These are phyloP conservation scores for Beauveria pseudobassiana DNA, from an alignment of 2,329 filamentous ascomycete species.

Conservation along the genomic window DNA sequence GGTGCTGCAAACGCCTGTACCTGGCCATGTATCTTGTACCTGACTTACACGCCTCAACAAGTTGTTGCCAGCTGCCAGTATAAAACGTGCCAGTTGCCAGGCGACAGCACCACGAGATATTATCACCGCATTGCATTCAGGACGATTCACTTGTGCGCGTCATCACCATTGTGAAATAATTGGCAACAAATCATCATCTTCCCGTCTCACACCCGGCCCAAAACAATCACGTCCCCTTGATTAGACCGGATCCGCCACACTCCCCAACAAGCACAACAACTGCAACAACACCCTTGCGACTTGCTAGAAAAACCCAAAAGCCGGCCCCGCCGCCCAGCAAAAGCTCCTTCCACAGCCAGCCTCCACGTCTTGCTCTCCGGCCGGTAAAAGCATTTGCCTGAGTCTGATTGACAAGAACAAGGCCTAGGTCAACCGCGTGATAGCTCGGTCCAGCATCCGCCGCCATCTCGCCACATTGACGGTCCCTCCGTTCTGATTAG, in stretches of 20 bases:
- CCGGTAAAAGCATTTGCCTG: background rate
- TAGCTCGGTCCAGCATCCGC: constrained; percentile 3
- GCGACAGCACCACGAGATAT: background rate
- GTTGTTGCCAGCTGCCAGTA: background rate
- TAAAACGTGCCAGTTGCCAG: background rate
- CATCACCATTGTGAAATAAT: background rate
- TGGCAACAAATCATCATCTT: too few relatives aligned
- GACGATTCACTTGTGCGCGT: background rate
- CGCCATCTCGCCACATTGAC: background rate
- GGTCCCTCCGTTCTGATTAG: background rate
- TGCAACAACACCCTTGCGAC: background rate
- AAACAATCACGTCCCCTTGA: background rate
- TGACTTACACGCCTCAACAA: constrained; percentile 5
- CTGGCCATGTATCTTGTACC: background rate
- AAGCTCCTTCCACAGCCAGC: background rate
- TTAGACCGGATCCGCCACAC: background rate
- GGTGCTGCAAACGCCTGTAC: background rate
- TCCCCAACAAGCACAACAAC: background rate
- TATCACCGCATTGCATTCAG: background rate
- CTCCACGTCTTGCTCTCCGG: background rate
- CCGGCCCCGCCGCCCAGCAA: constrained; percentile 3
- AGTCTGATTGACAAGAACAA: background rate
- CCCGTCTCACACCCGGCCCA: background rate
- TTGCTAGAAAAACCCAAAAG: background rate
- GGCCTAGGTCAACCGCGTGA: background rate